phyloP scores from a whole-genome alignment of 129 eudicot species.

The Solidago caesia region DNA sequence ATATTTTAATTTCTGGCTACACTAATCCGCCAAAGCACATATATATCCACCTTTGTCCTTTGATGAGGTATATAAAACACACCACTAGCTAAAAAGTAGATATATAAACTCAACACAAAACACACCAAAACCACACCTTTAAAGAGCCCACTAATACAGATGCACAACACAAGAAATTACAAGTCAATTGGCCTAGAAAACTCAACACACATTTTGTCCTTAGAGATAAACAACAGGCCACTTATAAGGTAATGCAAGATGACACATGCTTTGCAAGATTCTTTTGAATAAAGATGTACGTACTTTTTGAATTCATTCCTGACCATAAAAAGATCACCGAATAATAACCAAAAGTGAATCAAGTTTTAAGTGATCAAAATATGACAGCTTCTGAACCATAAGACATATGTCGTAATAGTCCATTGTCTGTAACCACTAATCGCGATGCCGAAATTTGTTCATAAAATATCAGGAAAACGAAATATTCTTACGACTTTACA shows the following conservation, averaged over 20 bases:
- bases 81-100: constrained; percentile 15
- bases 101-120: not conserved
- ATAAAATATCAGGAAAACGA: constrained; percentile 35
- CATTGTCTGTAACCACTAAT: constrained; percentile 13
- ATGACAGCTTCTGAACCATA: constrained; percentile 14
- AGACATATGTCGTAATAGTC: constrained; percentile 6
- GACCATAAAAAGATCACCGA: constrained; percentile 9
- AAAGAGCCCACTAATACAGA: constrained; percentile 18
- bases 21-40: too few relatives aligned
- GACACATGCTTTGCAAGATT: constrained; percentile 27
- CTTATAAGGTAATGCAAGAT: constrained; percentile 22
- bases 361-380: constrained; percentile 5
- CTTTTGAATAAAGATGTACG: constrained; percentile 14
- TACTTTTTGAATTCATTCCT: constrained; percentile 23
- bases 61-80: constrained; percentile 10
- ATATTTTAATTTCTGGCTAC: too few relatives aligned
- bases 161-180: constrained; percentile 18
- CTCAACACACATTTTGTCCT: constrained; percentile 17
- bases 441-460: constrained; percentile 11
- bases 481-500: constrained; percentile 41
- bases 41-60: not conserved
- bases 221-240: constrained; percentile 26
- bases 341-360: constrained; percentile 19
- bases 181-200: constrained; percentile 17
- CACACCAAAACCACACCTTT: constrained; percentile 26